A percentile compares a stretch with the other conserved stretches of the same genome.
Evolutionary conservation across 2,329 filamentous ascomycete species (phyloP).

Genomic region (Dothideomycetes sp.): DNA sequence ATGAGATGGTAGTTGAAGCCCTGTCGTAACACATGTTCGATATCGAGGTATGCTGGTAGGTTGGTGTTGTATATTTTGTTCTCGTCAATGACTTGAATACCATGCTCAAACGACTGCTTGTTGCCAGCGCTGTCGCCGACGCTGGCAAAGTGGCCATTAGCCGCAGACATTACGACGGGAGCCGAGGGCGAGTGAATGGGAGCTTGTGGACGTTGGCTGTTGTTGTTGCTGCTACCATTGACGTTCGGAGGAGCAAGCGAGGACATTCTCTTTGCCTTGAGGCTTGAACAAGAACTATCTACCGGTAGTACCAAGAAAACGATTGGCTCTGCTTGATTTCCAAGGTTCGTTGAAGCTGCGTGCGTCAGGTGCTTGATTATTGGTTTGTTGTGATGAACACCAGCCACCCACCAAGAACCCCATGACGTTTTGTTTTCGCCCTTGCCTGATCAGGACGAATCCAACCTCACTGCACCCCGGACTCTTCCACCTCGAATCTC

Average conservation of each 20-base stretch:
- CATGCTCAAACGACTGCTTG: slow-evolving; percentile 71
- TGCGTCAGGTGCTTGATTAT: too few species aligned
- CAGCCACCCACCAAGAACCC: too few species aligned
- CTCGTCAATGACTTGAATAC: slow-evolving; percentile 93
- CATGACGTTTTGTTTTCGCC: too few species aligned
- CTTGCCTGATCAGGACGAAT: too few species aligned
- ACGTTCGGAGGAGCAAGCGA: slow-evolving; percentile 2
- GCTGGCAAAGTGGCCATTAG: slow-evolving; percentile 69
- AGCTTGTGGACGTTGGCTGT: slow-evolving; percentile 12
- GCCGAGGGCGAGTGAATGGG: slow-evolving; percentile 22
- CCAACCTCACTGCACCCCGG: too few species aligned
- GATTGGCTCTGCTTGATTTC: too few species aligned
- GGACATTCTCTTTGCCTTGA: slow-evolving; percentile 1
- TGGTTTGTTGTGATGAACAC: too few species aligned
- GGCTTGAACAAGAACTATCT: too few species aligned
- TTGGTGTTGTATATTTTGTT: slow-evolving; percentile 88
- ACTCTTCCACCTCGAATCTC: too few species aligned
- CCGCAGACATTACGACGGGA: slow-evolving; percentile 31
- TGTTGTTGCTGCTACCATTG: background rate
- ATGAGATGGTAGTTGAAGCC: slow-evolving; percentile 99
- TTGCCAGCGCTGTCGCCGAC: slow-evolving; percentile 56
- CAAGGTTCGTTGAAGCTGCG: too few species aligned
- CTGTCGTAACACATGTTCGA: slow-evolving; percentile 70
- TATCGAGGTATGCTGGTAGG: slow-evolving; percentile 70
- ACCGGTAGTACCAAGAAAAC: too few species aligned